Conservation (phyloP, 108 stramenopile species). For the Parietichytrium sp. region DNA sequence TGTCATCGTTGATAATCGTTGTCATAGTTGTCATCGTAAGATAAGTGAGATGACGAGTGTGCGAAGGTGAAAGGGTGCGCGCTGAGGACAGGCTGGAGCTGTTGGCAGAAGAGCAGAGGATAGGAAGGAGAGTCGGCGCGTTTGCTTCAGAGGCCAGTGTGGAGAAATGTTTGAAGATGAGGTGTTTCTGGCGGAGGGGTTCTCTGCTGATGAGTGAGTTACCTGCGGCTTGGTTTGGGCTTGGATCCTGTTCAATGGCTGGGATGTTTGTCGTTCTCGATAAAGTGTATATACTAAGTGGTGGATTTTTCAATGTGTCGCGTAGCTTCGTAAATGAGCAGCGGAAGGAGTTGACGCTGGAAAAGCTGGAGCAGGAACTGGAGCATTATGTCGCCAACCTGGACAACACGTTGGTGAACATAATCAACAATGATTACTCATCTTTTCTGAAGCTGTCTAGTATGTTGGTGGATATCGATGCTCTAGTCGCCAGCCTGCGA, state of each 20-base stretch:
- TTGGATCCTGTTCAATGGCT: neutral
- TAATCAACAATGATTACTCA: constrained; percentile 40
- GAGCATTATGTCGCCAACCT: constrained; percentile 12
- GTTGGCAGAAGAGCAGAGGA: too few species aligned
- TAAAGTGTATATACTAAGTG: neutral
- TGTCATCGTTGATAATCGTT: too few species aligned
- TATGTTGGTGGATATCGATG: constrained; percentile 27
- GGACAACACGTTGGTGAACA: constrained; percentile 30
- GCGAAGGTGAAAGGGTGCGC: too few species aligned
- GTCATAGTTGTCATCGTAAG: too few species aligned
- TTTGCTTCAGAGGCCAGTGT: too few species aligned
- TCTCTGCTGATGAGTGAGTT: neutral
- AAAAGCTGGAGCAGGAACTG: constrained; percentile 30
- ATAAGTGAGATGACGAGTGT: too few species aligned
- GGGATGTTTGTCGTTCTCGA: neutral
- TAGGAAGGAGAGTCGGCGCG: too few species aligned
- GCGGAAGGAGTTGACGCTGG: neutral
- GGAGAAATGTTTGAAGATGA: constrained; percentile 27
- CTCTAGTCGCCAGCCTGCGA: constrained; percentile 7
- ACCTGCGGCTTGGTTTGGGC: neutral
- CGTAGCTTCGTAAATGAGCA: neutral
- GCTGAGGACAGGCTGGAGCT: too few species aligned
- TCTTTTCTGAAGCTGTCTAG: constrained; percentile 17
- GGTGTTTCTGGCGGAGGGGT: neutral
- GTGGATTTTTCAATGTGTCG: neutral